These are phyloP conservation scores for Petunia hybrid DNA, from an alignment of 305 asterid species.

Conservation along the genomic window DNA sequence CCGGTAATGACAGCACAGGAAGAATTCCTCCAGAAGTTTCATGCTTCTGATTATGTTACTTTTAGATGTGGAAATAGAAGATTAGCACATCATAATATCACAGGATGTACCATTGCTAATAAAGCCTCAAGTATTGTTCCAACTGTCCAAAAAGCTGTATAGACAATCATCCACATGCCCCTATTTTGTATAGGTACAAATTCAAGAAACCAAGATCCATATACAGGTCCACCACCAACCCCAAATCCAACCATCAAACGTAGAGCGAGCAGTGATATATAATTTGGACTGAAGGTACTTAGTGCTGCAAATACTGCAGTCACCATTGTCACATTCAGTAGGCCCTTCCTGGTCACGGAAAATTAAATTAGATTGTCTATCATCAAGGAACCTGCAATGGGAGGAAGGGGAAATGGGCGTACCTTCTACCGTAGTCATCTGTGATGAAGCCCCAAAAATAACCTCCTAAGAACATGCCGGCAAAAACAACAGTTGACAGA, in stretches of 20 bases:
- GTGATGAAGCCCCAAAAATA: slow-evolving; percentile 73
- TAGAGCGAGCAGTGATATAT: slow-evolving; percentile 49
- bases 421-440: slow-evolving; percentile 81
- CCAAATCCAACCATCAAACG: slow-evolving; percentile 48
- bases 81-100: neutral
- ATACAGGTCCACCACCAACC: slow-evolving; percentile 62
- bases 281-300: slow-evolving; percentile 67
- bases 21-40: too few relatives aligned
- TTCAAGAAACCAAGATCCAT: slow-evolving; percentile 78
- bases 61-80: too few relatives aligned
- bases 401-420: slow-evolving; percentile 12
- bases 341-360: slow-evolving; percentile 62
- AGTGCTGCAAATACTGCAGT: slow-evolving; percentile 59
- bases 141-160: slow-evolving; percentile 63
- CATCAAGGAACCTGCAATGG: neutral
- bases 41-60: too few relatives aligned
- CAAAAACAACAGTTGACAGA: slow-evolving; percentile 80
- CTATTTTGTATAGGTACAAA: slow-evolving; percentile 62
- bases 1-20: too few relatives aligned
- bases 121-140: slow-evolving; percentile 36
- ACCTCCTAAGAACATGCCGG: slow-evolving; percentile 89
- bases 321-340: slow-evolving; percentile 63
- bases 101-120: slow-evolving; percentile 66
- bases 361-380: slow-evolving; percentile 30
- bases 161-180: slow-evolving; percentile 75